Evolutionary conservation across 148 eudicot species (phyloP).

Genomic region (Vaccinium corymbosum): DNA sequence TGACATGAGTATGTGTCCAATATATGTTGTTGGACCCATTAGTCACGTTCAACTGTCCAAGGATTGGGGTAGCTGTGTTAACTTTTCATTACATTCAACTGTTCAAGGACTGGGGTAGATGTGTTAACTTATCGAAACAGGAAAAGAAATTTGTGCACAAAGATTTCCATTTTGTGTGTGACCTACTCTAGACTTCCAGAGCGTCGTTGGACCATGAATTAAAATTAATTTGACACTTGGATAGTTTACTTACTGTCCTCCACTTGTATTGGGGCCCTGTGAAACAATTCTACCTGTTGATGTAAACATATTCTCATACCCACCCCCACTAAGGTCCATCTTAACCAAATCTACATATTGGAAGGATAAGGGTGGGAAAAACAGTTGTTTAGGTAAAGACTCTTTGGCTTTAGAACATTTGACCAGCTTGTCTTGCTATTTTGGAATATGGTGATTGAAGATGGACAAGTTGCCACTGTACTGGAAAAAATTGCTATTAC

Average conservation of each 20-base stretch:
- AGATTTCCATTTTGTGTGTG: not conserved
- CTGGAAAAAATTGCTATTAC: not conserved
- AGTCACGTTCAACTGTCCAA: not conserved
- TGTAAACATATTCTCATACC: not conserved
- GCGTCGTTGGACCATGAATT: not conserved
- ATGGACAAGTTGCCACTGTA: not conserved
- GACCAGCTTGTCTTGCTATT: not conserved
- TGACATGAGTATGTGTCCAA: not conserved
- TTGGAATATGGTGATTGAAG: constrained; percentile 3
- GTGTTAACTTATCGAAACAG: not conserved
- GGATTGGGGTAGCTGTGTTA: not conserved
- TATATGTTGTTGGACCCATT: not conserved
- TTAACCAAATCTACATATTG: not conserved
- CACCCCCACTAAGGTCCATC: not conserved
- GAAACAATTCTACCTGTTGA: not conserved
- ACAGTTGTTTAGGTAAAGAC: not conserved
- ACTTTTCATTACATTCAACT: too few species aligned
- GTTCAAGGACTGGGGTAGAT: not conserved
- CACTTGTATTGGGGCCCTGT: not conserved
- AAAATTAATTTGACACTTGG: not conserved
- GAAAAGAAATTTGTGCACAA: not conserved
- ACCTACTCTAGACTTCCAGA: not conserved
- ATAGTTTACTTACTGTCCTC: not conserved
- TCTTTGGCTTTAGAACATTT: not conserved
- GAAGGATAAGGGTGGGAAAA: not conserved